phyloP scores from a whole-genome alignment of 2,329 filamentous ascomycete species.

The Pyrenochaeta sp. region DNA sequence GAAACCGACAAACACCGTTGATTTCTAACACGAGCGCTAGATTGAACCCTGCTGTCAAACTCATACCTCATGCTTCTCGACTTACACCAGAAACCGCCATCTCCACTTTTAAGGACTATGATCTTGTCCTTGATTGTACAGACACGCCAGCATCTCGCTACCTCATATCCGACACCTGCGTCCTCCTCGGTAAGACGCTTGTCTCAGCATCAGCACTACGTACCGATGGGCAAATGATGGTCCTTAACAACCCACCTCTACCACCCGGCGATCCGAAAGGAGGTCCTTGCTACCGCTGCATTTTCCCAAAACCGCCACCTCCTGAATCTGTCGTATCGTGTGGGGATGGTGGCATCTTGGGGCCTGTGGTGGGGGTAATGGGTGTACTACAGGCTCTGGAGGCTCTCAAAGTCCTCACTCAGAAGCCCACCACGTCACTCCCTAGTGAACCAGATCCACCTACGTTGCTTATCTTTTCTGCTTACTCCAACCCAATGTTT shows the following conservation, averaged over 20 bases:
- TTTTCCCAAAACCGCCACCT: slow-evolving; percentile 88
- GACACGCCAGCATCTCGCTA: slow-evolving; percentile 93
- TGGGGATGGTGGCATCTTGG: slow-evolving; percentile 90
- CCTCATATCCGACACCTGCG: slow-evolving; percentile 87
- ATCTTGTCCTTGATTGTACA: slow-evolving; percentile 91
- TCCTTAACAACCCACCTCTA: slow-evolving; percentile 81
- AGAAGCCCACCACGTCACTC: slow-evolving; percentile 27
- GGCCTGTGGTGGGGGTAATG: slow-evolving; percentile 92
- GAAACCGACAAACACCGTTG: background rate
- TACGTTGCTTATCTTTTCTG: slow-evolving; percentile 63
- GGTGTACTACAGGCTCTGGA: slow-evolving; percentile 91
- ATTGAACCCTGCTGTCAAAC: slow-evolving; percentile 75
- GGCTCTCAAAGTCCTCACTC: slow-evolving; percentile 79
- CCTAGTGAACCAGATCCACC: slow-evolving; percentile 36
- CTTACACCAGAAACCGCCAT: slow-evolving; percentile 74
- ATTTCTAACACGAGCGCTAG: slow-evolving; percentile 49
- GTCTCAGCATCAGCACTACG: slow-evolving; percentile 90
- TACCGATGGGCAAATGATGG: slow-evolving; percentile 87
- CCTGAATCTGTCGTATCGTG: slow-evolving; percentile 83
- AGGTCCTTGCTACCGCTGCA: slow-evolving; percentile 91
- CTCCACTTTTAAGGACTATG: slow-evolving; percentile 72
- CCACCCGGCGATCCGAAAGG: slow-evolving; percentile 64
- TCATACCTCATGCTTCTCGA: slow-evolving; percentile 68
- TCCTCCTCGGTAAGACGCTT: slow-evolving; percentile 78
- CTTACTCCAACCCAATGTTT: slow-evolving; percentile 65